phyloP scores from a whole-genome alignment of 495 filamentous ascomycete genomes.

The Daldinia grandis region DNA sequence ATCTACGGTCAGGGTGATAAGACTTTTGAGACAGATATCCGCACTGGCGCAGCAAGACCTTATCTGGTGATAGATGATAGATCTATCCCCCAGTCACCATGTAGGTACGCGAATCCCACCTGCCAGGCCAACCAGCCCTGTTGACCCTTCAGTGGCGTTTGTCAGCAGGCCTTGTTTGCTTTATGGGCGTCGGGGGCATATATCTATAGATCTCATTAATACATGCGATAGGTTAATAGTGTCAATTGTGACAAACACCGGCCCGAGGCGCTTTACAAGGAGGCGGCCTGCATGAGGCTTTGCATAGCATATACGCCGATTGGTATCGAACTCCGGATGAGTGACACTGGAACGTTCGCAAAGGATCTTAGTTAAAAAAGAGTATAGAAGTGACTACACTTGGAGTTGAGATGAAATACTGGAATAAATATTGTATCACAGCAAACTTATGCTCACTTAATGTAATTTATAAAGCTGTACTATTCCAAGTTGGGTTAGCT shows the following conservation, averaged over 20 bases:
- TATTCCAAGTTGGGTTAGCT: too few relatives aligned
- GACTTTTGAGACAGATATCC: slow-evolving; percentile 16
- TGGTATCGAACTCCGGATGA: not conserved
- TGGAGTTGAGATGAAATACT: not conserved
- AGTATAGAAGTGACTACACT: not conserved
- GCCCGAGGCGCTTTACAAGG: slow-evolving; percentile 1
- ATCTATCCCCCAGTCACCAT: slow-evolving; percentile 12
- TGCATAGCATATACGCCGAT: not conserved
- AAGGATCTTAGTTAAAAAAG: not conserved
- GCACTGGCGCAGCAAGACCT: slow-evolving; percentile 14
- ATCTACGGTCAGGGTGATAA: slow-evolving; percentile 18
- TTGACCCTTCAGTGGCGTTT: slow-evolving; percentile 18
- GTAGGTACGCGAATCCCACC: slow-evolving; percentile 1
- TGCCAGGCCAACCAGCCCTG: slow-evolving; percentile 4
- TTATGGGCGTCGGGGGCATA: not conserved
- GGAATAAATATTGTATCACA: not conserved
- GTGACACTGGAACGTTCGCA: not conserved
- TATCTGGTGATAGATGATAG: slow-evolving; percentile 15
- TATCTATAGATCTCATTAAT: slow-evolving; percentile 10
- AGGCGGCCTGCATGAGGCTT: slow-evolving; percentile 14
- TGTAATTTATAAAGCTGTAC: not conserved
- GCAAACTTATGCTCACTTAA: not conserved
- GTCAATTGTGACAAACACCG: slow-evolving; percentile 1
- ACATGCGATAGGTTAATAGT: slow-evolving; percentile 8
- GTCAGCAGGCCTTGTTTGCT: slow-evolving; percentile 25